Percentiles rank a stretch among this genome's conserved stretches.
These are phyloP conservation scores for Fagus crenata DNA, from an alignment of 306 rosid genomes.

Conservation along the genomic window DNA sequence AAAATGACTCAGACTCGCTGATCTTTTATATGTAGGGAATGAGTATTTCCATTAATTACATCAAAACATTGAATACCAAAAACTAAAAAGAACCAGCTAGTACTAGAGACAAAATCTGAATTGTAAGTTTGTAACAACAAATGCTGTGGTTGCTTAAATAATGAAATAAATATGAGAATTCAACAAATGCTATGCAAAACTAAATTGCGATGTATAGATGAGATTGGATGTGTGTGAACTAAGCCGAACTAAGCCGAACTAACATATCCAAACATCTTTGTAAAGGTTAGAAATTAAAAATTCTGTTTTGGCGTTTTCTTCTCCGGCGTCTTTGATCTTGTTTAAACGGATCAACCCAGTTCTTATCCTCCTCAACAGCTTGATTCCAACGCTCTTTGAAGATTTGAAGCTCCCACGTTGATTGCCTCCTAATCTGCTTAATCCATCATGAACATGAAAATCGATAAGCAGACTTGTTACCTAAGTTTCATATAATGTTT, in stretches of 20 bases:
- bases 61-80: background rate
- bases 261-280: constrained; percentile 14
- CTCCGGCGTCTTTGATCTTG: constrained; percentile 32
- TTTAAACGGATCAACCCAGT: constrained; percentile 80
- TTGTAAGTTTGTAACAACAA: constrained; percentile 8
- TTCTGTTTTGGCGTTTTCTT: constrained; percentile 30
- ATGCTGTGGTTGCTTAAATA: constrained; percentile 35
- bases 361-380: constrained; percentile 59
- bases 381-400: constrained; percentile 85
- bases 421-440: constrained; percentile 85
- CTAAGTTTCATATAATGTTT: background rate
- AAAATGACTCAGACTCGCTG: too few species aligned
- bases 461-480: background rate
- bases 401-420: constrained; percentile 78
- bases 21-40: too few species aligned
- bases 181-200: constrained; percentile 28
- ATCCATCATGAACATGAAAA: constrained; percentile 2
- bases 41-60: background rate
- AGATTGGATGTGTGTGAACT: constrained; percentile 23
- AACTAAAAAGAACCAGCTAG: background rate
- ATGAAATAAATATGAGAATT: constrained; percentile 46
- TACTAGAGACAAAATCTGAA: constrained; percentile 16
- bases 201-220: constrained; percentile 29
- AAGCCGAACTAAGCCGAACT: constrained; percentile 23
- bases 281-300: background rate